Base-by-base conservation (phyloP, 768 basidiomycete genomes). In the Erythrobasidium yunnanense region DNA sequence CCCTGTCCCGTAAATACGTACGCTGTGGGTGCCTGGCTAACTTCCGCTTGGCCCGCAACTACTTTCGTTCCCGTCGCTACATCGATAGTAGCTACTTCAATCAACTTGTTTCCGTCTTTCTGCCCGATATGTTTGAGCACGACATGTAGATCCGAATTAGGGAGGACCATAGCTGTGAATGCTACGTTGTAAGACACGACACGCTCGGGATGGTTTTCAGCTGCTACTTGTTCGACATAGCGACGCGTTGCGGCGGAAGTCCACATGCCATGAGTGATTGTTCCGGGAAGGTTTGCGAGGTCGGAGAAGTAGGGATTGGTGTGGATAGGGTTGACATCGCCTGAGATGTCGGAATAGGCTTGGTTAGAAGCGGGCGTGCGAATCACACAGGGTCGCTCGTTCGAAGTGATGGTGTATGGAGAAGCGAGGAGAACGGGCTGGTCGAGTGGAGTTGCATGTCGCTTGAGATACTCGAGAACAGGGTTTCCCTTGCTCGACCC, bases 1-100 rank as follows among this genome's bases (percentile, higher is more conserved):
- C 93, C 93, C 75, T 97, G 93, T 30, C 93, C 93, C 42, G 93
- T 97, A 81, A 97, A 97, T 71, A 95, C 90, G 71, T 96, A 97
- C 33, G 88, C 90, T 4, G 91, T 93, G 18, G 78, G 77, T 1
- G 92, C 85, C 75, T 99, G 95, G 1, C 84, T 84, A 68, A 97
- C 90, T 76, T 97, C 90, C 1, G 92, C 90, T 15, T 87, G 83
- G 35, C 95, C 95, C 69, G 86, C 84, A 32, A 99, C 80, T 65
- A 99, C 90, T 78, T 89, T 95, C 76, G 92, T 89, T 42, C 88
- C 90, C 18, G 81, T 82, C 65, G 82, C 79, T 50, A 66, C 34
- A 77, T 96, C 96, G 76, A 81, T 78, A 0, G 90, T 93, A 73
- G 87, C 85, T 63, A 97, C 83, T 75, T 84, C 85, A 77, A 96